These are phyloP conservation scores for Suhomyces guaymorum DNA, from an alignment of 1,139 yeast species.

Conservation along the genomic window DNA sequence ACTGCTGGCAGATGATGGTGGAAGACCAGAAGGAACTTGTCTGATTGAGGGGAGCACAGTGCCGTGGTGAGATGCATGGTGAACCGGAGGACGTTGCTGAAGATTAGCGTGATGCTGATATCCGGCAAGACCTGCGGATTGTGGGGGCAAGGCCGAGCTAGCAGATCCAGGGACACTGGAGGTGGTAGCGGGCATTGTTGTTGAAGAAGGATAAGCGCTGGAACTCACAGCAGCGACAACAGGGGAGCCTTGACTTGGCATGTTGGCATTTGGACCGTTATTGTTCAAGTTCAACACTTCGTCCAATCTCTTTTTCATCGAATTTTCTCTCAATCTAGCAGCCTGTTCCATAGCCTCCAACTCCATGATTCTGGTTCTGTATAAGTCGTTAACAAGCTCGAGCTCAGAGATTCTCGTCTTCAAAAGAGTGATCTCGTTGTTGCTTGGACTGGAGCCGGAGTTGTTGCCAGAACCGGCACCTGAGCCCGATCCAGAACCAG, in stretches of 20 bases:
- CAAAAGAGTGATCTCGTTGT: slow-evolving; percentile 53
- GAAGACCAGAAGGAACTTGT: slow-evolving; percentile 10
- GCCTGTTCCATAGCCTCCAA: slow-evolving; percentile 72
- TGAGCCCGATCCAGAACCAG: slow-evolving; percentile 16
- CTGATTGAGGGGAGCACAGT: slow-evolving; percentile 17
- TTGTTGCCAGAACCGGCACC: slow-evolving; percentile 12
- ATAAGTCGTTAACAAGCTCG: slow-evolving; percentile 85
- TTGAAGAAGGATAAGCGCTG: slow-evolving; percentile 5
- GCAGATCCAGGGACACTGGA: background rate
- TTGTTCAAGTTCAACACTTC: slow-evolving; percentile 31
- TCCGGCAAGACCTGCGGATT: slow-evolving; percentile 2
- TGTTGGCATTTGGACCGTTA: too few species aligned
- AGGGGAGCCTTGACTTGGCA: slow-evolving; percentile 2
- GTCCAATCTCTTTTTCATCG: slow-evolving; percentile 51
- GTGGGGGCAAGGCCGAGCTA: slow-evolving; percentile 3
- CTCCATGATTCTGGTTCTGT: slow-evolving; percentile 78
- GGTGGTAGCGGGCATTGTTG: slow-evolving; percentile 3
- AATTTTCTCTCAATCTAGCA: slow-evolving; percentile 51
- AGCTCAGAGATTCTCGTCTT: slow-evolving; percentile 83
- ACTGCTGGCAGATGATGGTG: slow-evolving; percentile 13
- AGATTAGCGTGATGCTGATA: slow-evolving; percentile 2
- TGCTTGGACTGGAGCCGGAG: slow-evolving; percentile 3
- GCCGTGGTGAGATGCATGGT: slow-evolving; percentile 6
- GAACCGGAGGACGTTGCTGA: slow-evolving; percentile 3
- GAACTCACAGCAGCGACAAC: slow-evolving; percentile 1